A percentile compares a stretch with the other conserved stretches of the same genome.
phyloP scores from a whole-genome alignment of 345 rosid species.

The Carallia brachiata region DNA sequence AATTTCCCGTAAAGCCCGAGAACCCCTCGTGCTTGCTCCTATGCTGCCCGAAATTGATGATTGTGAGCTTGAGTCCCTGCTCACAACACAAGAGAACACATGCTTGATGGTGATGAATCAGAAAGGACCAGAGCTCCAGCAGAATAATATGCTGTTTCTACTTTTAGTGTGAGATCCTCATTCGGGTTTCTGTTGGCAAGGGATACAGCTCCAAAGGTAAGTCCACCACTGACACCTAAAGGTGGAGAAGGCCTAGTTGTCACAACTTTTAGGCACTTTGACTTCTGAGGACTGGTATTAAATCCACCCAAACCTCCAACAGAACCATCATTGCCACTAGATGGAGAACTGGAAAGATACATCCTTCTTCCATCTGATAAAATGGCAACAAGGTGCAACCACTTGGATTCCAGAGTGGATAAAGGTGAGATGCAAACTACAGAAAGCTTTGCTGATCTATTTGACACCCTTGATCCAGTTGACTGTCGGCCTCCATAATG shows the following conservation, averaged over 20 bases:
- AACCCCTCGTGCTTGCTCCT: constrained; percentile 67
- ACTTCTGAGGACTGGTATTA: constrained; percentile 48
- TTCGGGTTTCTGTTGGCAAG: constrained; percentile 70
- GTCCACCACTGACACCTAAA: constrained; percentile 81
- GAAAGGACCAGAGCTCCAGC: constrained; percentile 91
- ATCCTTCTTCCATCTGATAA: constrained; percentile 96
- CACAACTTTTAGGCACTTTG: constrained; percentile 88
- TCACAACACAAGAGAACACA: constrained; percentile 89
- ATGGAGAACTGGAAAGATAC: constrained; percentile 83
- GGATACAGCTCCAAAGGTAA: constrained; percentile 78
- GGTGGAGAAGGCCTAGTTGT: constrained; percentile 95
- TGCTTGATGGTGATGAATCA: constrained; percentile 83
- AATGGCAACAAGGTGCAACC: constrained; percentile 85
- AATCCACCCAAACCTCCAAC: constrained; percentile 71
- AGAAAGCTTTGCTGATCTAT: constrained; percentile 69
- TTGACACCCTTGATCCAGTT: constrained; percentile 49
- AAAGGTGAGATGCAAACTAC: constrained; percentile 83
- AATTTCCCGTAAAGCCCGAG: constrained; percentile 76
- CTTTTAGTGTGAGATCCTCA: constrained; percentile 81
- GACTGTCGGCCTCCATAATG: constrained; percentile 70
- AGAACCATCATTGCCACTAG: constrained; percentile 54
- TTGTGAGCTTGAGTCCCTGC: constrained; percentile 77
- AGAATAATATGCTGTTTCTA: constrained; percentile 81
- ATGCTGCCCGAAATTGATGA: constrained; percentile 56
- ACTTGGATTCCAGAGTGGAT: constrained; percentile 85